Evolutionary conservation across 2,329 filamentous ascomycete species (phyloP), one percentile per base, ranked within the genome.

Genomic region (Arthrinium puccinioides): DNA sequence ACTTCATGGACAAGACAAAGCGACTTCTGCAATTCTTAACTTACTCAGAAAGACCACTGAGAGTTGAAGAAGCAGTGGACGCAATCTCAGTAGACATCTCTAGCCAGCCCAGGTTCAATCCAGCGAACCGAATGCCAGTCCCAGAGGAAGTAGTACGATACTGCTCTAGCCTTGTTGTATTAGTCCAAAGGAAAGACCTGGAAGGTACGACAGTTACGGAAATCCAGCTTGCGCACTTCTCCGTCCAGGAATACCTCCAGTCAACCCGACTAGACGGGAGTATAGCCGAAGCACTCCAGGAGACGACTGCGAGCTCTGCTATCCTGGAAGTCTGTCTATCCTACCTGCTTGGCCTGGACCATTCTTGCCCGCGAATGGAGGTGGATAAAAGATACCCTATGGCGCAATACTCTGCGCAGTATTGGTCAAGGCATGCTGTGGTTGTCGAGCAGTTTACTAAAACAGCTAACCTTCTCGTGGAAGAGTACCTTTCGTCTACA

Each of bases 141-240:
- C 46, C 47, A 32, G 16, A 25, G 7, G 41, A 54, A 21, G 40
- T 52, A 14, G 21, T 44, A 19, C 15, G 15, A 29, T 49, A 45
- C 31, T 47, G 47, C 27, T 42, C 49, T 4, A 45, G 48, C 28
- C 39, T 54, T n/a, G 40, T 31, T 5, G 8, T 31, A 9, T 7
- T 36, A 23, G 38, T 38, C 41, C n/a, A 32, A 40, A 35, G 11
- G 34, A 36, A 32, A 40, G 29, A 27, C 16, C 19, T 16, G 18
- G 33, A 32, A 21, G 20, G 14, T 21, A 25, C n/a, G 11, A 41
- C 14, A 15, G 26, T 26, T 4, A 32, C 9, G 3, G 37, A 39
- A 20, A 42, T 52, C 32, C 49, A 40, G 21, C 42, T 59, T 6
- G 51, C 54, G 7, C 54, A 61, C 46, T 53, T 51, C 14, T 55